A percentile compares a stretch with the other conserved stretches of the same genome.
phyloP scores from a whole-genome alignment of 73 alveolate species.

The Stentor roeselii region DNA sequence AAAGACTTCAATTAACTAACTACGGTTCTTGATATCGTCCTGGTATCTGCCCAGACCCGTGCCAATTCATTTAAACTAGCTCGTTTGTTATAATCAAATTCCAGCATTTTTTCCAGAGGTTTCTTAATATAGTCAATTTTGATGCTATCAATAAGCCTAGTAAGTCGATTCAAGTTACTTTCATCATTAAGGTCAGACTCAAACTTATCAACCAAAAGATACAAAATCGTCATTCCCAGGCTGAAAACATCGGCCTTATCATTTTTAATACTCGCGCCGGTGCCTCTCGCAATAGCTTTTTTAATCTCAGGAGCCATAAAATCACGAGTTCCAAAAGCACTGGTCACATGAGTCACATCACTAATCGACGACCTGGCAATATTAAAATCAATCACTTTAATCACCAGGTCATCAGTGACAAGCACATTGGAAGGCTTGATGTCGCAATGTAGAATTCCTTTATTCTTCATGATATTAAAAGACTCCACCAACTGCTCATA shows the following conservation, averaged over 20 bases:
- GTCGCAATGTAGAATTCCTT: not conserved
- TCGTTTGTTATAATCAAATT: too few species aligned
- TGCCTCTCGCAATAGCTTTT: not conserved
- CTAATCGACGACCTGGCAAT: not conserved
- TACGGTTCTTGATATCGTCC: too few species aligned
- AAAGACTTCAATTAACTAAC: too few species aligned
- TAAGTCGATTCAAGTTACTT: too few species aligned
- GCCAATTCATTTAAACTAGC: too few species aligned
- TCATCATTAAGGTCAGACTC: too few species aligned
- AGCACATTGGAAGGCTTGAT: not conserved
- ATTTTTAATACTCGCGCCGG: not conserved
- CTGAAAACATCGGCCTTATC: not conserved
- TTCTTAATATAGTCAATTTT: too few species aligned
- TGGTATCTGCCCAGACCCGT: too few species aligned
- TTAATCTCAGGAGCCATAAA: not conserved
- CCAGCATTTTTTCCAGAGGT: too few species aligned
- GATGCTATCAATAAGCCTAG: too few species aligned
- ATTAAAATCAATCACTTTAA: not conserved
- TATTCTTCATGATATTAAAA: too few species aligned
- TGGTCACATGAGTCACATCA: not conserved
- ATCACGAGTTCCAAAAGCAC: not conserved
- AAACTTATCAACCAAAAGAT: not conserved
- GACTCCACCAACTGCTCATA: not conserved
- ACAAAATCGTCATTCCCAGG: not conserved
- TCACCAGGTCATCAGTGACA: not conserved